Evolutionary conservation across 164 flowering plant genomes (phyloP), one percentile per base, ranked within the genome.

Genomic region (Euptelea pleiosperma): DNA sequence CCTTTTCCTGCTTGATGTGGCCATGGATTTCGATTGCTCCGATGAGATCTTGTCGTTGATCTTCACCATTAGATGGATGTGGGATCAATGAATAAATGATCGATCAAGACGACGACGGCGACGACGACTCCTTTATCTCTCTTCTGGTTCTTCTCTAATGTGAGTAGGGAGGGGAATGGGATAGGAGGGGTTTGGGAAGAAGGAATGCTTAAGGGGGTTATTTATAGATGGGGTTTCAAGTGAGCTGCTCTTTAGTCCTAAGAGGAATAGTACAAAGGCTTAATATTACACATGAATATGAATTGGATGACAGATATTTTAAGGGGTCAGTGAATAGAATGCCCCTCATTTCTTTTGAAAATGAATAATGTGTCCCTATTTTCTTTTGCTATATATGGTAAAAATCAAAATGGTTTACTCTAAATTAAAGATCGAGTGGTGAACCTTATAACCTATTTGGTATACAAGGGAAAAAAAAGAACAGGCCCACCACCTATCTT

Each of bases 31-130:
- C 30, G 67, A 35, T 35, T 55, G 24, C 57, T 63, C 63, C 41
- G 73, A 31, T 56, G 76, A 67, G 62, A 54, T 70, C 69, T 74
- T 75, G n/a, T 49, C 60, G 55, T 66, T 81, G 15, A 31, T 66
- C 75, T 77, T 79, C 82, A 68, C 80, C 86, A 78, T 79, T 44
- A 65, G 43, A 30, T 39, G 15, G 52, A 58, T 47, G 26, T 8
- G 16, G 30, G 10, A 3, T 22, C 39, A 3, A 11, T 2, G 4
- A 42, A 44, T 30, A 3, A 29, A 60, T 60, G 45, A 29, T 6
- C n/a, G n/a, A n/a, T n/a, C n/a, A n/a, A n/a, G n/a, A n/a, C n/a
- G n/a, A n/a, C n/a, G n/a, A n/a, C n/a, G n/a, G n/a, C n/a, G n/a
- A n/a, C 3, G 56, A 31, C 22, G n/a, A 19, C 44, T 25, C 12